A percentile compares a stretch with the other conserved stretches of the same genome.
Conservation (phyloP, 768 basidiomycete genomes). For the Termitomyces sp. region DNA sequence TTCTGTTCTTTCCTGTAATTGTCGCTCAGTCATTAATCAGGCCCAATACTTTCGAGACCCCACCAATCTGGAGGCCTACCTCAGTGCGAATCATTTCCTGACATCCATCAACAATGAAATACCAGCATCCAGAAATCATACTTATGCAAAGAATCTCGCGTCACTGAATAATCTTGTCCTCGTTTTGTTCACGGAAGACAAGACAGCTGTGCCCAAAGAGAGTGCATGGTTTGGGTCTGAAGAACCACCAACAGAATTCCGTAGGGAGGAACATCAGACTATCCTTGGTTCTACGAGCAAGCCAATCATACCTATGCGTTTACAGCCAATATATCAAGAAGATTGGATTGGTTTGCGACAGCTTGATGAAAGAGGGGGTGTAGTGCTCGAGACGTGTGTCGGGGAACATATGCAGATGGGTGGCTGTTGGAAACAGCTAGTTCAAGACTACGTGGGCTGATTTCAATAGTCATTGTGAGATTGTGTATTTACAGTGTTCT, state of each 20-base stretch:
- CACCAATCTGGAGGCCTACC: conserved; percentile 48
- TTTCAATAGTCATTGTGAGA: not conserved
- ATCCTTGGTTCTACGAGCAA: conserved; percentile 8
- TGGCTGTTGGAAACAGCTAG: conserved; percentile 55
- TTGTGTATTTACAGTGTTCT: no score
- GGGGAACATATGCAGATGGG: conserved; percentile 73
- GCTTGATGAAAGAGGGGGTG: conserved; percentile 60
- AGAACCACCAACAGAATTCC: conserved; percentile 33
- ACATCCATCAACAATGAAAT: conserved; percentile 76
- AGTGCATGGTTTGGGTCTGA: conserved; percentile 84
- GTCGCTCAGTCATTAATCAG: conserved; percentile 25
- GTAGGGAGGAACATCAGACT: conserved; percentile 5
- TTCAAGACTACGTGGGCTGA: conserved; percentile 34
- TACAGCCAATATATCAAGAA: conserved; percentile 66
- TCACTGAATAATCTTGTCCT: conserved; percentile 66
- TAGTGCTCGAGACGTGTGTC: conserved; percentile 58
- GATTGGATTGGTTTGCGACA: conserved; percentile 78
- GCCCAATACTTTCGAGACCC: conserved; percentile 88
- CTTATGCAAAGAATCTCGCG: conserved; percentile 55
- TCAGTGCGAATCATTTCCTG: conserved; percentile 59
- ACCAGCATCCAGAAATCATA: conserved; percentile 43
- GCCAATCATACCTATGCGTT: conserved; percentile 60
- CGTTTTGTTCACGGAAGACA: conserved; percentile 65
- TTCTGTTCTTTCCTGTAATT: not conserved
- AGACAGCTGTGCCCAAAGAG: conserved; percentile 80